Conservation (phyloP, 371 early-diverging fungal species). For the Enterocytospora artemiae region DNA sequence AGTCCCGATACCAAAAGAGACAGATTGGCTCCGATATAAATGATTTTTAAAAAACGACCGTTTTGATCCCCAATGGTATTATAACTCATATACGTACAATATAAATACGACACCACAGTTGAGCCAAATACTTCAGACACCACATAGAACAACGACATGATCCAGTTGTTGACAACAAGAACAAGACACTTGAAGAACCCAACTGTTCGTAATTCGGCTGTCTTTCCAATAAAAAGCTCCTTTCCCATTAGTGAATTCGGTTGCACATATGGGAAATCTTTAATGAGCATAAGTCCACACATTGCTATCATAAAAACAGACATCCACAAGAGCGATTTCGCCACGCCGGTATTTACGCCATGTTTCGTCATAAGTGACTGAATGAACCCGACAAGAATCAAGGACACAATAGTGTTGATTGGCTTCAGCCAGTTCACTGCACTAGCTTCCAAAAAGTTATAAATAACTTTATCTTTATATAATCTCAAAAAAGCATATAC, state of each 20-base stretch:
- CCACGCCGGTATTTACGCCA: constrained; percentile 10
- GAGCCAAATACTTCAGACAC: constrained; percentile 17
- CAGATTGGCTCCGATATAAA: constrained; percentile 15
- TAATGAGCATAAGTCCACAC: background rate
- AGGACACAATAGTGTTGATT: constrained; percentile 2
- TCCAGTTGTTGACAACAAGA: constrained; percentile 6
- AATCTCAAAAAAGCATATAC: constrained; percentile 9
- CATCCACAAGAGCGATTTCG: background rate
- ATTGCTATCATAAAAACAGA: background rate
- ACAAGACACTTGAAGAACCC: background rate
- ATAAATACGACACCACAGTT: constrained; percentile 2
- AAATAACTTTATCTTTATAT: constrained; percentile 13
- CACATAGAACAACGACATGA: constrained; percentile 14
- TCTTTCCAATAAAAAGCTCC: background rate
- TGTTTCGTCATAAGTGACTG: background rate
- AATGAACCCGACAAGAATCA: background rate
- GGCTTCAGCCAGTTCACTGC: constrained; percentile 17
- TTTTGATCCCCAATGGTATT: constrained; percentile 3
- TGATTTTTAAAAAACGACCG: constrained; percentile 1
- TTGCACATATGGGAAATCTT: background rate
- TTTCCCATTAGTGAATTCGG: too few relatives aligned
- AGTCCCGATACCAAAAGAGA: background rate
- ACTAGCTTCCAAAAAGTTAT: background rate
- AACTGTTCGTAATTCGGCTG: background rate
- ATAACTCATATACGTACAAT: constrained; percentile 9